Evolutionary conservation across 176 grass and related monocot genomes (phyloP).

Genomic region (Aegilops speltoides): DNA sequence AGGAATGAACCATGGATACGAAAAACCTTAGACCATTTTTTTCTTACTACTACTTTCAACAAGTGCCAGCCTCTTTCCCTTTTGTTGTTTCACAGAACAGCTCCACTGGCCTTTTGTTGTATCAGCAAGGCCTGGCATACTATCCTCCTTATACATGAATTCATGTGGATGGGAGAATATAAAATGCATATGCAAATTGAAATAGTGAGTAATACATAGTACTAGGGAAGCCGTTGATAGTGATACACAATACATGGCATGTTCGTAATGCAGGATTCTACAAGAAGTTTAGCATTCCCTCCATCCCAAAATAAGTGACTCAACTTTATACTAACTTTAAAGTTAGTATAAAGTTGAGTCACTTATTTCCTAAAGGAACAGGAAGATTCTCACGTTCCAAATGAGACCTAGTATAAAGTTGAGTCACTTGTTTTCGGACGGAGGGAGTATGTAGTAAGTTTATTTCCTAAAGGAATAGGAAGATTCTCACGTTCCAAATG

Average conservation of each 20-base stretch:
- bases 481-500: background rate
- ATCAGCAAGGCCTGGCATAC: slow-evolving; percentile 3
- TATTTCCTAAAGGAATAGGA: background rate
- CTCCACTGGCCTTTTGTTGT: background rate
- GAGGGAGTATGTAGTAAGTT: background rate
- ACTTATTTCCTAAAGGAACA: no score
- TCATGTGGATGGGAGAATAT: background rate
- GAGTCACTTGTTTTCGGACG: no score
- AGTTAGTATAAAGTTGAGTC: no score
- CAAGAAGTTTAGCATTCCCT: background rate
- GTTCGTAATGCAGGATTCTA: background rate
- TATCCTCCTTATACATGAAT: slow-evolving; percentile 16
- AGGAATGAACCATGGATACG: background rate
- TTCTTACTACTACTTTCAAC: background rate
- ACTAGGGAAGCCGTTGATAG: background rate
- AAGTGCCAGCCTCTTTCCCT: background rate
- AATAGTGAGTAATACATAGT: background rate
- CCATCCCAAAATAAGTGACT: no score
- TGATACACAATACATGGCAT: background rate
- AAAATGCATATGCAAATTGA: background rate
- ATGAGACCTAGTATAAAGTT: no score
- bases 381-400: no score
- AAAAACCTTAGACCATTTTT: background rate
- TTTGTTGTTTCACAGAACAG: background rate
- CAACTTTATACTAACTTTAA: no score